Evolutionary conservation across 192 early-diverging fungal species (phyloP), one percentile per base, ranked within the genome.

Genomic region (Gaertneriomyces semiglobifer): DNA sequence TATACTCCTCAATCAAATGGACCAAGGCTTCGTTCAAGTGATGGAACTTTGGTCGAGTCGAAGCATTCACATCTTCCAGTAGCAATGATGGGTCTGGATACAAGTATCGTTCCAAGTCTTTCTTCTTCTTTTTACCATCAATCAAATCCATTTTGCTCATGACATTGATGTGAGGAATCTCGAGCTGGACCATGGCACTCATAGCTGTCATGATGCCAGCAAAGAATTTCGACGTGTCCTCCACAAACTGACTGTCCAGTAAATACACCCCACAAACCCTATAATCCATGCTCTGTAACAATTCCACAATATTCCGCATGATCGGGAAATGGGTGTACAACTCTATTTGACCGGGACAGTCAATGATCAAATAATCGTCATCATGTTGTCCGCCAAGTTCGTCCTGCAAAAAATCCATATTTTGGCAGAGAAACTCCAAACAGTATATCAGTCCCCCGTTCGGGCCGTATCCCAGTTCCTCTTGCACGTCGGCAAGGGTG

Each of bases 101-200:
- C 65, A 96, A 87, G 74, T 91, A 98, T 63, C 75, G 65, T 51
- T 84, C 83, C 9, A 77, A 47, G 10, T 79, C 71, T 14, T 57
- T 45, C 20, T 73, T 62, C 18, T 74, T 33, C 12, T 53, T 58
- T 50, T 62, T 47, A 14, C 70, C 67, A 54, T 88, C 84, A 43
- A 98, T 72, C 53, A 99, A 74, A 78, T 99, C 96, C 91, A 96
- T 93, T 77, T 99, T 99, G 57, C 88, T 93, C 84, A 99, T 81
- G 16, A 99, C 93, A 66, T 99, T 99, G 75, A 99, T 88, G 77
- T 97, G 94, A 18, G 96, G 94, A n/a, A 98, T 92, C 62, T 97
- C 95, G 44, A 97, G 73, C 78, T 95, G 91, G 62, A 96, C 84
- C 94, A 97, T 97, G 20, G 93, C 92, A 53, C 88, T 89, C 77